Evolutionary conservation across 2,329 filamentous ascomycete species (phyloP).

Genomic region (Tolypocladium pustulatum): DNA sequence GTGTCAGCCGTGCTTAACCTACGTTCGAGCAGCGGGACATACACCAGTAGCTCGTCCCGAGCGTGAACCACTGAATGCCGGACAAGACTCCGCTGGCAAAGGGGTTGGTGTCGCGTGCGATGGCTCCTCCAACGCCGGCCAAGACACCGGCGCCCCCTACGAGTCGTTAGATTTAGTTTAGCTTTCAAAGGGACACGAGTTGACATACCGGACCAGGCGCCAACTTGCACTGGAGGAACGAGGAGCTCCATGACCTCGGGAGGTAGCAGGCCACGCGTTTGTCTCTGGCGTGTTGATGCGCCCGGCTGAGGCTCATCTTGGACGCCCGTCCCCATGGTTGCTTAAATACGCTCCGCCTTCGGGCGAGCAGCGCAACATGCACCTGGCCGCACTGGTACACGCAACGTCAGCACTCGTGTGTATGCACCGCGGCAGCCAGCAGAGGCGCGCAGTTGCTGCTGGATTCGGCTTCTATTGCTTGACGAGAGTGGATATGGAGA

Average conservation of each 20-base stretch:
- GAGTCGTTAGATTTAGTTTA: conserved; percentile 9
- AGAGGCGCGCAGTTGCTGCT: neutral
- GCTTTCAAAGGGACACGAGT: neutral
- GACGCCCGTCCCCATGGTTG: conserved; percentile 7
- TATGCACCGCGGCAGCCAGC: neutral
- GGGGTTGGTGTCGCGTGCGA: conserved; percentile 57
- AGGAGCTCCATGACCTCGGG: conserved; percentile 34
- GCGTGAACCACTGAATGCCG: conserved; percentile 70
- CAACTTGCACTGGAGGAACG: conserved; percentile 45
- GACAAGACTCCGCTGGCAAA: conserved; percentile 61
- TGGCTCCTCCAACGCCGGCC: conserved; percentile 58
- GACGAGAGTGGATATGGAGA: neutral
- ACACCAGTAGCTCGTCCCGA: conserved; percentile 72
- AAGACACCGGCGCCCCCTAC: conserved; percentile 51
- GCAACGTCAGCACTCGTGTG: neutral
- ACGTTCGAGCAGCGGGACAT: conserved; percentile 17
- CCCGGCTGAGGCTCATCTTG: conserved; percentile 8
- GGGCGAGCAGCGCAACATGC: too few species aligned
- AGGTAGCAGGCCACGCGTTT: conserved; percentile 26
- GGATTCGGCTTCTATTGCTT: neutral
- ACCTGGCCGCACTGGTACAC: neutral
- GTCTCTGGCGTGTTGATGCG: conserved; percentile 10
- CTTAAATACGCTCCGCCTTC: too few species aligned
- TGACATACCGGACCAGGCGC: conserved; percentile 43
- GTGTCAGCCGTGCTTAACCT: conserved; percentile 4